These are phyloP conservation scores for Colletotrichum eremochloae DNA, from an alignment of 2,329 filamentous ascomycete species.

Conservation along the genomic window DNA sequence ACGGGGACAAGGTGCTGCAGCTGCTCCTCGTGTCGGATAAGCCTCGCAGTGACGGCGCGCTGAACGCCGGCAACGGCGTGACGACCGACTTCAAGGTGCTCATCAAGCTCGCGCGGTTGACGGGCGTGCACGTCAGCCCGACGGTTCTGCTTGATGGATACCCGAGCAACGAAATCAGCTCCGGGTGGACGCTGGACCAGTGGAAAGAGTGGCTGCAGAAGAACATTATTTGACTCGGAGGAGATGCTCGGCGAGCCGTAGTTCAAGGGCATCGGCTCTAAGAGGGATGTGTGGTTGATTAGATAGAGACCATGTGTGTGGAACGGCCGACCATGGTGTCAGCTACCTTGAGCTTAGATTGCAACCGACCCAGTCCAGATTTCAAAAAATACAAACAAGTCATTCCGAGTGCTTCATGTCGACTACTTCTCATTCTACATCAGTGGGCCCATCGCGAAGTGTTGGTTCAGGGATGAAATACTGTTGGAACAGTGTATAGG, in stretches of 20 bases:
- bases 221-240: constrained; percentile 58
- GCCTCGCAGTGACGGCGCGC: constrained; percentile 72
- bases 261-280: constrained; percentile 17
- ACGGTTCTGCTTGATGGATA: constrained; percentile 91
- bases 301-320: neutral
- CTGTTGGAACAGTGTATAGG: neutral
- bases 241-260: neutral
- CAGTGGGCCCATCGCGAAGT: neutral
- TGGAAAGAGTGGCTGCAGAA: constrained; percentile 87
- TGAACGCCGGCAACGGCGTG: constrained; percentile 85
- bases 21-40: constrained; percentile 78
- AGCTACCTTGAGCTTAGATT: neutral
- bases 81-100: constrained; percentile 88
- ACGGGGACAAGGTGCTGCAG: constrained; percentile 77
- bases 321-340: neutral
- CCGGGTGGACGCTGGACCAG: constrained; percentile 81
- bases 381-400: no score
- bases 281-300: neutral
- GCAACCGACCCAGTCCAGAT: neutral
- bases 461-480: neutral
- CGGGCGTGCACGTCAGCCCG: constrained; percentile 90
- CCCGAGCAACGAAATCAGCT: constrained; percentile 82
- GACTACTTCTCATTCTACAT: neutral
- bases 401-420: neutral
- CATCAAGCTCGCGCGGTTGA: constrained; percentile 82